Evolutionary conservation across 2,329 filamentous ascomycete genomes (phyloP), one percentile per base, ranked within the genome.

Genomic region (Zalaria obscura): DNA sequence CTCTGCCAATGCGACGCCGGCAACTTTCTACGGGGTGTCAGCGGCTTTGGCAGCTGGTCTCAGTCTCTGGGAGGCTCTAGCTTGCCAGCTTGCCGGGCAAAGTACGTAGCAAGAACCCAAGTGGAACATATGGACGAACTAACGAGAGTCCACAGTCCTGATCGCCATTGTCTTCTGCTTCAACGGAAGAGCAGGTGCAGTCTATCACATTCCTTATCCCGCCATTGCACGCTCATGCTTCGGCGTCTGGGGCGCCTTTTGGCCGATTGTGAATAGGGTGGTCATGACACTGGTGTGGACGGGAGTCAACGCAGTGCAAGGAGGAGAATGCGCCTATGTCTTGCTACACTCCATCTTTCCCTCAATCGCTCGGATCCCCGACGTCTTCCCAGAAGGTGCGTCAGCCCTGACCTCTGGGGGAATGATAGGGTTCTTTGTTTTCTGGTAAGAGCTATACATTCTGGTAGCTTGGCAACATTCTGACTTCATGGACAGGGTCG

Each of bases 201-300:
- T 60, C 25, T 69, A 68, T 47, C 63, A 67, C 37, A 57, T 69
- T 26, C 56, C 57, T 0, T 69, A 58, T 45, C 64, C 66, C 5
- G 59, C 67, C 5, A 44, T 66, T 10, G 62, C 58, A 48, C 59
- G 66, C 33, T 52, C 63, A 1, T 56, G 61, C 1, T 69, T 67
- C 47, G 66, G 66, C 4, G 49, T 65, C 1, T 68, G 60, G 45
- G 66, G 66, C 25, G 63, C 63, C 0, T 59, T 60, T 50, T 69
- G 66, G 64, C 65, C 65, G 2, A 58, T 55, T 4, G 60, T 64
- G 41, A 65, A 64, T 43, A 55, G 66, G 11, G 65, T 63, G 5
- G 59, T 64, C 9, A 66, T 67, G 62, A 56, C 64, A 2, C 62
- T 66, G 40, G 63, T 68, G 4, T 68, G 64, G 64, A 65, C 64